A percentile compares a stretch with the other conserved stretches of the same genome.
These are phyloP conservation scores for Schoenoplectus tabernaemontani DNA, from an alignment of 202 grass and related monocot species.

Conservation along the genomic window DNA sequence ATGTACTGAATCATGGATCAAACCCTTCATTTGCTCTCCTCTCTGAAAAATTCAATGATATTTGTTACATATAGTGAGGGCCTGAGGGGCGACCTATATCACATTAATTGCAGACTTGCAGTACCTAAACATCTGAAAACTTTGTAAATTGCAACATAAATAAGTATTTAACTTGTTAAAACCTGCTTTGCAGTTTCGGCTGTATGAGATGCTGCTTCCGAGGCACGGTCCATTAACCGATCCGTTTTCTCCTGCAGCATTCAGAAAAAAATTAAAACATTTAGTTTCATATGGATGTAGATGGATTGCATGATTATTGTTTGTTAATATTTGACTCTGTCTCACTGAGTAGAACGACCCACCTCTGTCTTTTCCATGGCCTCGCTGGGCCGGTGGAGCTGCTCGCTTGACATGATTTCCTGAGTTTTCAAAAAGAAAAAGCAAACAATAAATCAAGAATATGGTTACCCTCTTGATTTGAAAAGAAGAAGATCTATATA, in stretches of 20 bases:
- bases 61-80: background rate
- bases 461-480: background rate
- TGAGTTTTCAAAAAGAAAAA: background rate
- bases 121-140: background rate
- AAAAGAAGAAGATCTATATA: background rate
- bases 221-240: background rate
- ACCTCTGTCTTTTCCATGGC: background rate
- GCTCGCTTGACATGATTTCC: slow-evolving; percentile 5
- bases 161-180: background rate
- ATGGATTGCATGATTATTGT: background rate
- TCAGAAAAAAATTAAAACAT: background rate
- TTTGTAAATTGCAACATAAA: background rate
- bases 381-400: background rate
- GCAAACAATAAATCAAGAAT: background rate
- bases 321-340: background rate
- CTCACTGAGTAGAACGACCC: background rate
- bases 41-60: background rate
- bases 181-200: background rate
- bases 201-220: background rate
- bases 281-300: background rate
- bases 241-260: background rate
- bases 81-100: background rate
- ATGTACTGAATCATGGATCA: background rate
- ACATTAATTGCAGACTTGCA: background rate
- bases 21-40: background rate